A percentile compares a stretch with the other conserved stretches of the same genome.
phyloP scores from a whole-genome alignment of 495 filamentous ascomycete species.

The Aspergillus steynii region DNA sequence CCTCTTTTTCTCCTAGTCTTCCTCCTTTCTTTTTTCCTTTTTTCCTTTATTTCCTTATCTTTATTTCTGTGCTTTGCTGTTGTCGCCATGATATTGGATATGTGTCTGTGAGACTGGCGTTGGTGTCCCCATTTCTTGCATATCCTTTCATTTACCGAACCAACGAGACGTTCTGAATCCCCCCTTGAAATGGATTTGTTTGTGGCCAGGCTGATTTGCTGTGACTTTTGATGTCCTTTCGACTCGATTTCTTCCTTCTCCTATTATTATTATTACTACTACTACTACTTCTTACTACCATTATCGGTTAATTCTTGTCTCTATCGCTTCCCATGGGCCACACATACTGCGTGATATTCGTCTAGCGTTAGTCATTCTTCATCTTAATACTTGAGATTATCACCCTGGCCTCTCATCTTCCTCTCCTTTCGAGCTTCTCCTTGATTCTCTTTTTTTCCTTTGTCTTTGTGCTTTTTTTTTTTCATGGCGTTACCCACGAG shows the following conservation, averaged over 20 bases:
- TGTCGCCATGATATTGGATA: constrained; percentile 32
- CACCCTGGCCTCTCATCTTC: constrained; percentile 8
- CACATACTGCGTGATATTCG: constrained; percentile 8
- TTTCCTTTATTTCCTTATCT: neutral
- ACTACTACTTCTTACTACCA: constrained; percentile 24
- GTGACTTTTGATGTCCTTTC: constrained; percentile 28
- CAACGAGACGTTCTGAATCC: constrained; percentile 12
- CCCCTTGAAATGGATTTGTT: constrained; percentile 18
- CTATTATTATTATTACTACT: constrained; percentile 37
- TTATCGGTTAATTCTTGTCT: constrained; percentile 34
- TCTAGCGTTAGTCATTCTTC: constrained; percentile 19
- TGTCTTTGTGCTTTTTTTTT: constrained; percentile 6
- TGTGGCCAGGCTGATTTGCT: constrained; percentile 39
- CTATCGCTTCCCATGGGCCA: constrained; percentile 8
- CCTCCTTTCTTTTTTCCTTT: constrained; percentile 2
- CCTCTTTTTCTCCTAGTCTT: constrained; percentile 20
- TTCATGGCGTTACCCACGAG: constrained; percentile 20
- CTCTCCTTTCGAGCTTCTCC: constrained; percentile 2
- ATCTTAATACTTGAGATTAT: constrained; percentile 15
- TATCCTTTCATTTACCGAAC: constrained; percentile 25
- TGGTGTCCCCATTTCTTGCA: constrained; percentile 41
- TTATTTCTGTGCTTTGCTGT: constrained; percentile 25
- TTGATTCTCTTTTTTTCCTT: constrained; percentile 16
- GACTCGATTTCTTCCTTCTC: constrained; percentile 28
- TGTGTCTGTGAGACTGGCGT: constrained; percentile 44